Evolutionary conservation across 2,329 filamentous ascomycete species (phyloP), one percentile per base, ranked within the genome.

Genomic region (Pseudogymnoascus verrucosus): DNA sequence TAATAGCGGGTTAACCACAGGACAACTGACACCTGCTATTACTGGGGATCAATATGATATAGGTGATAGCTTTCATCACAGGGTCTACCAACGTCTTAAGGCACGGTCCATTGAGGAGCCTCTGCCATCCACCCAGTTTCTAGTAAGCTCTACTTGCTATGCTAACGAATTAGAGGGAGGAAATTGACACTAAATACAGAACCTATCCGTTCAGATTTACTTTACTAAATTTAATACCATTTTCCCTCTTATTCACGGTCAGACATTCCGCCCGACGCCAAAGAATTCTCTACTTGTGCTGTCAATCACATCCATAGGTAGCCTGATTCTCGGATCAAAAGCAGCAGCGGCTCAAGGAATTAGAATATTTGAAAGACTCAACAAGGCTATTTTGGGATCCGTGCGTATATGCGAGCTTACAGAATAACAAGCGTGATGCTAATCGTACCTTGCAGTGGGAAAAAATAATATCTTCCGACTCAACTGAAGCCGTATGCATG

Each of bases 181-280:
- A 62, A 21, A 51, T 14, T 54, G 16, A 63, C n/a, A 34, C 16
- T n/a, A 16, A 21, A 60, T 10, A 8, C 39, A 64, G 63, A 64
- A 64, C 42, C 28, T 64, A 6, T 44, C 40, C 12, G 28, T 64
- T 10, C 44, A 62, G 16, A 59, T 64, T 31, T 64, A 63, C 23
- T 66, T 68, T 44, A 68, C 65, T 2, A 62, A 62, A 37, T 68
- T 67, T 40, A 65, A 67, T 44, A 54, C 63, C 3, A 64, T 67
- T n/a, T 68, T 68, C 40, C 66, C 66, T 4, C 42, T 68, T 8
- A 60, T 68, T 10, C 66, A 68, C 59, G 63, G 60, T 12, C 65
- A 60, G 23, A 66, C 65, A 4, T 68, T 67, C 39, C 60, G 62
- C 7, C 63, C 66, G 4, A 31, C 34, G 21, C 34, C 60, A 7